Evolutionary conservation across 2,329 filamentous ascomycete genomes (phyloP), one percentile per base, ranked within the genome.

Genomic region (Leptographium procerum): DNA sequence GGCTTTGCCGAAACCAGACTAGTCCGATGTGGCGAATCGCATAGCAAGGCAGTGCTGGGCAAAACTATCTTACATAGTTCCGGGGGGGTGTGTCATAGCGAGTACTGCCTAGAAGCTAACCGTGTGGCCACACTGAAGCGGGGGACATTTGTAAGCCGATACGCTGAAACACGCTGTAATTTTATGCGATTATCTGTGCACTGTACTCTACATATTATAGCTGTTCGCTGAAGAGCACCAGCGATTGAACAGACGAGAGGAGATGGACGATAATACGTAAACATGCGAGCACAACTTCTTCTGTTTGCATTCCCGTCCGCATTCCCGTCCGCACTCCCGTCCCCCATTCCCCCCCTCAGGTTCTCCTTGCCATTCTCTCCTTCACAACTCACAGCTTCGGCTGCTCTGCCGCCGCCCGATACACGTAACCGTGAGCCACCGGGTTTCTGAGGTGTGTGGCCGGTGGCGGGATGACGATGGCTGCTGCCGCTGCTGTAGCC

Each of bases 341-440:
- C 26, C n/a, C 14, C n/a, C 3, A 13, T 33, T 34, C 50, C n/a
- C 19, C 19, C 22, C 28, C 11, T 40, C 13, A 7, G 10, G 11
- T 16, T 6, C 45, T n/a, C 4, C 6, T 40, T n/a, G 31, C 9
- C 48, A 19, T 31, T 4, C 24, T 22, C 14, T 4, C 50, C 24
- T 8, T 9, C 11, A 3, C 7, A n/a, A 4, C 36, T 56, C 43
- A 60, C 29, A 62, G 36, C 52, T 59, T 61, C 47, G 59, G 53
- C 19, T 9, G 16, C 5, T 4, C 24, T 29, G 22, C 22, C 16
- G 33, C 69, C 61, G 79, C 76, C 59, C 78, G 77, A 63, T 82
- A 85, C n/a, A 79, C 72, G 65, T 86, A 86, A 1, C 83, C 83
- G 48, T 78, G 72, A 22, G 81, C 81, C 4, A 85, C 78, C 0